Evolutionary conservation across 2,329 filamentous ascomycete genomes (phyloP).

Genomic region (Exophiala bonariae): DNA sequence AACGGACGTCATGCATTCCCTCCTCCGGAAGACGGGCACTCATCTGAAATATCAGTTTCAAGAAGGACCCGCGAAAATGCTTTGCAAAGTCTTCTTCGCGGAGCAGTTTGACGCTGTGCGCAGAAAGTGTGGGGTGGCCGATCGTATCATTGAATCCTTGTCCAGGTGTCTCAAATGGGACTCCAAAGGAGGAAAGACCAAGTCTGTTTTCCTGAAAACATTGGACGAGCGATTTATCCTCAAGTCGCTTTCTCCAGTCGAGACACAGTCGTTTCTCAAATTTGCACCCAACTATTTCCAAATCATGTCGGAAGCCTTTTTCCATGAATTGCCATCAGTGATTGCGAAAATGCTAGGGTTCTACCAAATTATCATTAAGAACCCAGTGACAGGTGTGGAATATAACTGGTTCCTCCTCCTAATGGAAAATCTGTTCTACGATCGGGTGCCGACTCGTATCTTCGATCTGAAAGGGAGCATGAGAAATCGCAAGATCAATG

Average conservation of each 20-base stretch:
- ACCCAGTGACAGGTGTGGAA: constrained; percentile 84
- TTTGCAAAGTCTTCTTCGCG: constrained; percentile 98
- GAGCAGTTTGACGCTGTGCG: constrained; percentile 96
- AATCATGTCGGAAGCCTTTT: constrained; percentile 94
- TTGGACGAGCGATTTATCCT: constrained; percentile 91
- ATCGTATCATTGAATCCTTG: constrained; percentile 91
- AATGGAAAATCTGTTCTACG: constrained; percentile 98
- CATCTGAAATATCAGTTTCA: constrained; percentile 96
- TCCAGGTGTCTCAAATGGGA: constrained; percentile 98
- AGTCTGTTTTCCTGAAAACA: constrained; percentile 95
- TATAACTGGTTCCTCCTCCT: constrained; percentile 92
- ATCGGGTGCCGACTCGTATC: constrained; percentile 82
- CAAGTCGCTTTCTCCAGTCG: constrained; percentile 85
- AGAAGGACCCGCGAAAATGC: constrained; percentile 89
- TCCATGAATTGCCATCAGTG: constrained; percentile 90
- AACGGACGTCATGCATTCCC: constrained; percentile 77
- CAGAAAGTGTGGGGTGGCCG: constrained; percentile 86
- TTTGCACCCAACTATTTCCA: constrained; percentile 97
- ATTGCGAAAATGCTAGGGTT: constrained; percentile 99
- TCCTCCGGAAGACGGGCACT: constrained; percentile 81
- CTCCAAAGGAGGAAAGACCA: constrained; percentile 95
- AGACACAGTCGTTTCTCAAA: constrained; percentile 89
- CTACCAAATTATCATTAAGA: constrained; percentile 96
- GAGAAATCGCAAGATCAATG: constrained; percentile 96
- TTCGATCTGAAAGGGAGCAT: constrained; percentile 98